Evolutionary conservation across 2,329 filamentous ascomycete species (phyloP).

Genomic region (Ceratocystiopsis brevicomis): DNA sequence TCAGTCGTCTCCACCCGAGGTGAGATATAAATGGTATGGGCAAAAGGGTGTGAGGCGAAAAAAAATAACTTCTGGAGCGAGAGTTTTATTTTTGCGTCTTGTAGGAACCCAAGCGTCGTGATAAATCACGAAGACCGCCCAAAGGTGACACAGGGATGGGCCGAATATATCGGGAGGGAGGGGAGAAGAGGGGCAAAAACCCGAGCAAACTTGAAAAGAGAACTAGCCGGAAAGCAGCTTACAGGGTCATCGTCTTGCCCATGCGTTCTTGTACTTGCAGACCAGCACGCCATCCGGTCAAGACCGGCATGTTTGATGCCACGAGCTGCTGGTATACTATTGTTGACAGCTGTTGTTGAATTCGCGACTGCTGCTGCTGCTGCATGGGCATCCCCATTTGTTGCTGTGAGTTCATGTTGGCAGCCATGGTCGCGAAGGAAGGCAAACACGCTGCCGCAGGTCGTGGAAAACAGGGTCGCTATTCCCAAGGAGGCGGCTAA

Average conservation of each 20-base stretch:
- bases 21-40: no score
- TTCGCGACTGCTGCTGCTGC: slow-evolving; percentile 20
- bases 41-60: no score
- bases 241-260: slow-evolving; percentile 25
- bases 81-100: background rate
- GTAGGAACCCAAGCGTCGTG: background rate
- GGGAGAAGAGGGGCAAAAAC: background rate
- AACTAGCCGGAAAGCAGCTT: slow-evolving; percentile 9
- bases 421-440: slow-evolving; percentile 33
- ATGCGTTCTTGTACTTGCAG: slow-evolving; percentile 22
- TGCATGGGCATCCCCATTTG: slow-evolving; percentile 31
- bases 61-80: background rate
- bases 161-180: background rate
- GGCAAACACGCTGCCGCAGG: background rate
- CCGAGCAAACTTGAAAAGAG: background rate
- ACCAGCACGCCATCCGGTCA: slow-evolving; percentile 22
- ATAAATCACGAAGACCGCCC: background rate
- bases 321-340: slow-evolving; percentile 15
- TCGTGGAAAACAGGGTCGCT: background rate
- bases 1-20: no score
- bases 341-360: slow-evolving; percentile 17
- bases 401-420: slow-evolving; percentile 27
- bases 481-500: no score
- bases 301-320: slow-evolving; percentile 12
- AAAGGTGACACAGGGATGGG: background rate